phyloP scores from a whole-genome alignment of 495 filamentous ascomycete genomes.

The Umbilicaria muhlenbergii region DNA sequence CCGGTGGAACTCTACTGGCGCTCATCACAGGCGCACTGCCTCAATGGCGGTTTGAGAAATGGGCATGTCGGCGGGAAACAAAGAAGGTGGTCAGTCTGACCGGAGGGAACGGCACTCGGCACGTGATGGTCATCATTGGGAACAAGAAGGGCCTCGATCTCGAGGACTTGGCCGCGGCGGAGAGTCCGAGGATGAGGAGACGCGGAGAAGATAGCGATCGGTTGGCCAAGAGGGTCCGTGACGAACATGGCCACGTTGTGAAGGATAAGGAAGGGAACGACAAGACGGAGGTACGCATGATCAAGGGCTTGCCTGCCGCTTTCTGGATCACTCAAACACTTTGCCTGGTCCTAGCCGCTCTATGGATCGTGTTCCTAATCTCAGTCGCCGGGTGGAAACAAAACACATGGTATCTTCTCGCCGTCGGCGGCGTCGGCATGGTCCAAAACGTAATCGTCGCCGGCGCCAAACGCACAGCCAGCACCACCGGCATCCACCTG shows the following conservation, averaged over 20 bases:
- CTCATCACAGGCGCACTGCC: conserved; percentile 18
- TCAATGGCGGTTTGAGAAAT: conserved; percentile 36
- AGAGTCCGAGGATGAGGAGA: too few species aligned
- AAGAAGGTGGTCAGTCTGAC: conserved; percentile 24
- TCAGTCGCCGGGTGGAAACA: conserved; percentile 17
- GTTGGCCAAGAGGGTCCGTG: too few species aligned
- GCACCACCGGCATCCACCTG: conserved; percentile 16
- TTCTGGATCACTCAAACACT: conserved; percentile 6
- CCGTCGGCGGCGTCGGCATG: conserved; percentile 28
- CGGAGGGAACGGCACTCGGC: conserved; percentile 26
- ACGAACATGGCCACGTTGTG: too few species aligned
- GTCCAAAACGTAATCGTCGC: conserved; percentile 29
- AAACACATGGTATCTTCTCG: conserved; percentile 29
- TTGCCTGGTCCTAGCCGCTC: conserved; percentile 12
- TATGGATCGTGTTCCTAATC: conserved; percentile 28
- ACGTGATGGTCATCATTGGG: conserved; percentile 27
- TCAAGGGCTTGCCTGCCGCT: conserved; percentile 6
- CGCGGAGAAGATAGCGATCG: too few species aligned
- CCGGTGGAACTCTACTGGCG: conserved; percentile 20
- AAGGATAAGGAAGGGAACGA: too few species aligned
- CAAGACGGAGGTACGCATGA: too few species aligned
- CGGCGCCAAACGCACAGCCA: conserved; percentile 15
- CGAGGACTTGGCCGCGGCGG: conserved; percentile 27
- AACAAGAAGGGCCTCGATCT: conserved; percentile 23
- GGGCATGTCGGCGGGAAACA: conserved; percentile 21